Evolutionary conservation across 2,329 filamentous ascomycete genomes (phyloP).

Genomic region (Colletotrichum australisinense): DNA sequence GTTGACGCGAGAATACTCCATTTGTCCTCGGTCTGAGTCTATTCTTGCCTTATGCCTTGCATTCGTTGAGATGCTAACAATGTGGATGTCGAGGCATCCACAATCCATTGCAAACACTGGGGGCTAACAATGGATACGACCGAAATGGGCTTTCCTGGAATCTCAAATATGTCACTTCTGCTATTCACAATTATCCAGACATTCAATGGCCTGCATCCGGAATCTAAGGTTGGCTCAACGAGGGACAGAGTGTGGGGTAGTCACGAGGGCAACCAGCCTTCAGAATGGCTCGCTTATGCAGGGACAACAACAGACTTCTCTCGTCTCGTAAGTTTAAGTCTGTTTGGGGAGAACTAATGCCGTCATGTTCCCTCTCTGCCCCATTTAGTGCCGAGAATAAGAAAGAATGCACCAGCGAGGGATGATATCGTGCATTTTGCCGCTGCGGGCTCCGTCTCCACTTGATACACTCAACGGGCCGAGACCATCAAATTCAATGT

Average conservation of each 20-base stretch:
- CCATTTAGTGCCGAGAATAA: conserved; percentile 5
- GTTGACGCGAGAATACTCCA: neutral
- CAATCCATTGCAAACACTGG: too few relatives aligned
- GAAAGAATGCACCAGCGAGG: conserved; percentile 12
- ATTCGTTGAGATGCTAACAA: neutral
- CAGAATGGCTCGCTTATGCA: neutral
- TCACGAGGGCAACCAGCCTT: neutral
- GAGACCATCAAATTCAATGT: neutral
- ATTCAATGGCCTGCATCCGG: neutral
- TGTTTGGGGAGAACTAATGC: neutral
- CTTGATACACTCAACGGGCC: conserved; percentile 4
- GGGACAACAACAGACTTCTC: neutral
- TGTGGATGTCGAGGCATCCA: too few relatives aligned
- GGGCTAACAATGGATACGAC: neutral
- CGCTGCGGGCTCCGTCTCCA: neutral
- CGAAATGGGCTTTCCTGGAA: neutral
- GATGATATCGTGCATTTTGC: conserved; percentile 9
- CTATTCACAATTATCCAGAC: too few relatives aligned
- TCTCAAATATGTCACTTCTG: neutral
- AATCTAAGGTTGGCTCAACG: neutral
- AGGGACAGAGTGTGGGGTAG: neutral
- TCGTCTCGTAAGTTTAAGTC: neutral
- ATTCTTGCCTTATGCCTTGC: neutral
- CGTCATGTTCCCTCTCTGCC: neutral
- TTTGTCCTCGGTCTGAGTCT: too few relatives aligned